Conservation (phyloP, 108 stramenopile genomes). For the Ochromonas danica region DNA sequence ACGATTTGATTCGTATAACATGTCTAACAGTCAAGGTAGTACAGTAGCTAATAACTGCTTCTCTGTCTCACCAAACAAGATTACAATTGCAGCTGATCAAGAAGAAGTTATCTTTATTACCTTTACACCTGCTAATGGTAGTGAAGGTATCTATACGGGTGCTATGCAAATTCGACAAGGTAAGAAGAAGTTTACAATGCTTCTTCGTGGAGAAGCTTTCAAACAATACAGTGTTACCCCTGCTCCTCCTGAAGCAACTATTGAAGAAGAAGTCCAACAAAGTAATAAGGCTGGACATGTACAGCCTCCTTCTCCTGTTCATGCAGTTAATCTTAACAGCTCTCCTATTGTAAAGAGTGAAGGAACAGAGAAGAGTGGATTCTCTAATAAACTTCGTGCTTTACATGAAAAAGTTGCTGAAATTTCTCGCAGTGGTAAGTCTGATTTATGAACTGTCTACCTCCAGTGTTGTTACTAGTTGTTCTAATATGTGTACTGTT, state of each 20-base stretch:
- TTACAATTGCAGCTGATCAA: not conserved
- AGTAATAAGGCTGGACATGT: no score
- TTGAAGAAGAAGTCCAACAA: no score
- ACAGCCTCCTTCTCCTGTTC: no score
- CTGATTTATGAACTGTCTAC: no score
- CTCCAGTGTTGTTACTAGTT: no score
- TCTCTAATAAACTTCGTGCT: not conserved
- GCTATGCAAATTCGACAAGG: not conserved
- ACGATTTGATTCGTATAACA: not conserved
- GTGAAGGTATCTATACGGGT: slow-evolving; percentile 18
- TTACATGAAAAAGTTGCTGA: not conserved
- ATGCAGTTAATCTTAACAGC: no score
- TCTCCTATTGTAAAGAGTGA: no score
- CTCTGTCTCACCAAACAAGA: not conserved
- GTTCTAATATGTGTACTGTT: no score
- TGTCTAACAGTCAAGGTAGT: not conserved
- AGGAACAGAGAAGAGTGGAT: no score
- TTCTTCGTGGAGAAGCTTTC: not conserved
- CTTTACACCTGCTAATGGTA: not conserved
- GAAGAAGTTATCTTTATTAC: not conserved
- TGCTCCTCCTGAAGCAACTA: no score
- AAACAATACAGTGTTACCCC: no score
- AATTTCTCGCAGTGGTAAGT: not conserved
- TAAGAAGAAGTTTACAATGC: not conserved
- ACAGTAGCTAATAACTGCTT: not conserved